These are phyloP conservation scores for Plantago elongata DNA, from an alignment of 257 asterid genomes.

Conservation along the genomic window DNA sequence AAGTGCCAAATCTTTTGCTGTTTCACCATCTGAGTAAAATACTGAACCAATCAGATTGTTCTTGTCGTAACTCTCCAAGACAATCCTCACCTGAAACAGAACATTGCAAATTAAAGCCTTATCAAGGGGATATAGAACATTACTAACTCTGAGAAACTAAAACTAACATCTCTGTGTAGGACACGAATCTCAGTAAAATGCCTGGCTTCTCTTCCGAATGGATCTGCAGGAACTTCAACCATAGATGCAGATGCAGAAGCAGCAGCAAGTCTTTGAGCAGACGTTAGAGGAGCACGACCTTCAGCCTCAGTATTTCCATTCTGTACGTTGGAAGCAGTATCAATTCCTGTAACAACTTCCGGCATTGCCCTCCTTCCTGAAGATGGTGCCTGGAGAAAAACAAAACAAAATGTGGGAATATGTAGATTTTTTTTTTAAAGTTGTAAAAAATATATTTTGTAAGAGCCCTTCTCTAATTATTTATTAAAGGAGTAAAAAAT, in stretches of 20 bases:
- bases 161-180: constrained; percentile 82
- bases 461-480: too few species aligned
- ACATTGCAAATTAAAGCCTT: constrained; percentile 15
- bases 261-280: constrained; percentile 84
- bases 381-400: constrained; percentile 65
- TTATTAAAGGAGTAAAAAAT: too few species aligned
- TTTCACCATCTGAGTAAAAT: constrained; percentile 83
- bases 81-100: constrained; percentile 76
- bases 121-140: constrained; percentile 5
- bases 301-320: constrained; percentile 62
- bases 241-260: constrained; percentile 49
- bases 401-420: background rate
- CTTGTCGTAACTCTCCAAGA: constrained; percentile 93
- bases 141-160: background rate
- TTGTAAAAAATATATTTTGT: too few species aligned
- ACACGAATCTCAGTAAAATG: constrained; percentile 94
- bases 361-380: constrained; percentile 75
- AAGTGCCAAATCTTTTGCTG: constrained; percentile 79
- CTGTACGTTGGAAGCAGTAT: constrained; percentile 47
- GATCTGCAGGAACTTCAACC: constrained; percentile 74
- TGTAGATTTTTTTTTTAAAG: background rate
- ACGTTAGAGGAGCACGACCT: constrained; percentile 62
- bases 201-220: constrained; percentile 92
- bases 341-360: constrained; percentile 41
- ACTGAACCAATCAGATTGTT: constrained; percentile 87